Base-by-base conservation (phyloP, 768 basidiomycete species). In the Lactarius sanguifluus region DNA sequence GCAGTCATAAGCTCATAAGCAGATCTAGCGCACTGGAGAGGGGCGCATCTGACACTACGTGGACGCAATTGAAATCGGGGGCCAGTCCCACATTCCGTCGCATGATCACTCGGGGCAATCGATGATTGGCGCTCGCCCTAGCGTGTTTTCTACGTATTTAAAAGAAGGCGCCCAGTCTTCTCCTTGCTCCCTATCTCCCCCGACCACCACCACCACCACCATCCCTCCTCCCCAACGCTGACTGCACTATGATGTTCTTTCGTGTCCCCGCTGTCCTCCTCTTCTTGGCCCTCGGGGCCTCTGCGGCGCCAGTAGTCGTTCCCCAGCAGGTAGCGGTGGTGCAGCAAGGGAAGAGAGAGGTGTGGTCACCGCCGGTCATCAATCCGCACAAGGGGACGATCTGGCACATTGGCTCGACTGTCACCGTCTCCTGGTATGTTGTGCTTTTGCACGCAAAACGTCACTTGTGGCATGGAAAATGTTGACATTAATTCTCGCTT, bases 381-480 rank as follows among this genome's bases (percentile, higher is more conserved):
- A 78, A 73, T 55, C 86, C 87, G 1, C 77, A 77, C 32, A 73
- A 75, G 15, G 72, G 71, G 20, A 80, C 82, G 2, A 77, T 84
- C 20, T 89, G 87, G 87, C 73, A 72, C 13, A 76, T 80, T 23
- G 86, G 86, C 1, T 66, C 77, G 9, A 76, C 69, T 3, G 79
- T 81, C 67, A 80, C 75, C 20, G 85, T 87, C 58, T 81, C 80
- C 8, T 89, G 86, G 87, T 85, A 66, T 62, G 81, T 34, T 34
- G 30, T 40, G 40, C 13, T 15, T 50, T 50, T n/a, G n/a, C 23
- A 4, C 2, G n/a, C 50, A 28, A 52, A 52, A 23, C 50, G 23
- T 52, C 25, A 25, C 12, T 10, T 10, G 55, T 34, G 55, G 32
- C 28, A 18, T 56, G 18, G 36, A 38, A 38, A 28, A 25, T n/a